Base-by-base conservation (phyloP, 164 flowering plant genomes). In the Tetracentron sinense region DNA sequence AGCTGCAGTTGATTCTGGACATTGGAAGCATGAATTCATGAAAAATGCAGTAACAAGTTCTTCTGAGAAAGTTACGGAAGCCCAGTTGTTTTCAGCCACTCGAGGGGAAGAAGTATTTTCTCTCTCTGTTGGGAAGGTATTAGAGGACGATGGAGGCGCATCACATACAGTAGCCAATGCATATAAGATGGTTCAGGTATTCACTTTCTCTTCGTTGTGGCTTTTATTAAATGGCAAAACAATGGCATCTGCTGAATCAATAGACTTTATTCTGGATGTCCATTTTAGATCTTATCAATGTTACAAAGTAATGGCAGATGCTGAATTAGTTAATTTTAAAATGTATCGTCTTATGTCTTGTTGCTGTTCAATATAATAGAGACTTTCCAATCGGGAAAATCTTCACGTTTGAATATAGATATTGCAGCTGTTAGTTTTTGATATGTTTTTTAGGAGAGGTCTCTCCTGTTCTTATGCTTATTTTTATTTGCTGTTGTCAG, bases 61-160 rank as follows among this genome's bases (percentile, higher is more conserved):
- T 56, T 60, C 72, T 62, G 80, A 72, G 48, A 75, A 63, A 65
- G 65, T 54, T 35, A 25, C 52, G 29, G 80, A 72, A 17, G 64
- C 54, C 52, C 78, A 72, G n/a, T 65, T 63, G 44, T 49, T 68
- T 30, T 50, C 82, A 46, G 20, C 64, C 26, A 69, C 55, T 66
- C 63, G 66, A n/a, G 69, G 59, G 46, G 77, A 65, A 47, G 78
- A 63, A 54, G 51, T 53, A 27, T 56, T 75, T 0, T 11, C 46
- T 58, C 30, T 58, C 3, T 62, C 72, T 35, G 31, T 61, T 46
- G 72, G 81, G 71, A 83, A 72, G 66, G 58, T 66, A 19, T 56
- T 70, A 63, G 86, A 84, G 64, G 78, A 82, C 69, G 92, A 77
- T 44, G 76, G 81, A 28, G 81, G 83, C 66, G 62, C 60, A 68